Percentiles rank a stretch among this genome's conserved stretches.
Evolutionary conservation across 1,284 basidiomycete genomes (phyloP).

Genomic region (Marasmius tenuissimus): DNA sequence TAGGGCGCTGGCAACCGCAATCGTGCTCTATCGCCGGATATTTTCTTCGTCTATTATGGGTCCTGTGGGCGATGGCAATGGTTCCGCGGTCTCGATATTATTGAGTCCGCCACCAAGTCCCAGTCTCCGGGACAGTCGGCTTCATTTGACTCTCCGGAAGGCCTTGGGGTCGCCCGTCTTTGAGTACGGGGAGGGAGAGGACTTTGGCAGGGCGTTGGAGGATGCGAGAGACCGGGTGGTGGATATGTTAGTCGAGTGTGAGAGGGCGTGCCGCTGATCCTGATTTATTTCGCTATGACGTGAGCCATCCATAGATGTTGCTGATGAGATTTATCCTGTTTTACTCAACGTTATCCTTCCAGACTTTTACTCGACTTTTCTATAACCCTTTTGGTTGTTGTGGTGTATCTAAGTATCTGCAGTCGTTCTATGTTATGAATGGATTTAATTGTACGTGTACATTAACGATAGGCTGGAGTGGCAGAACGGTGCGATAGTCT

Average conservation of each 20-base stretch:
- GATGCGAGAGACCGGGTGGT: constrained; percentile 69
- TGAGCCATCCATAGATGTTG: background rate
- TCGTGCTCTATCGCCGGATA: constrained; percentile 56
- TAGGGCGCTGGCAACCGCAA: constrained; percentile 50
- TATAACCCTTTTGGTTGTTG: no score
- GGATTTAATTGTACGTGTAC: no score
- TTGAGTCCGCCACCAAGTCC: constrained; percentile 62
- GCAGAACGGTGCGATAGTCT: no score
- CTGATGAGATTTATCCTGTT: background rate
- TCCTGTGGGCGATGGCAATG: constrained; percentile 3
- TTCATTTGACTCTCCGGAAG: constrained; percentile 45
- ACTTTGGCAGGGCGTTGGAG: constrained; percentile 44
- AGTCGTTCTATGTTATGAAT: no score
- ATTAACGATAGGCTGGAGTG: no score
- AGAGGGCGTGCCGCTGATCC: constrained; percentile 28
- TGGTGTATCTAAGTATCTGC: no score
- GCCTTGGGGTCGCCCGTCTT: constrained; percentile 61
- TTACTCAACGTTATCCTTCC: background rate
- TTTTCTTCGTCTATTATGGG: constrained; percentile 45
- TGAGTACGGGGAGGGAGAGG: constrained; percentile 36
- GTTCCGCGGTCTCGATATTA: constrained; percentile 36
- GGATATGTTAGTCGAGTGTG: constrained; percentile 59
- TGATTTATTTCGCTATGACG: background rate
- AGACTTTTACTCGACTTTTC: no score
- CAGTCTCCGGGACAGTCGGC: constrained; percentile 36